Evolutionary conservation across 495 filamentous ascomycete species (phyloP).

Genomic region (Penicillium chermesinum): DNA sequence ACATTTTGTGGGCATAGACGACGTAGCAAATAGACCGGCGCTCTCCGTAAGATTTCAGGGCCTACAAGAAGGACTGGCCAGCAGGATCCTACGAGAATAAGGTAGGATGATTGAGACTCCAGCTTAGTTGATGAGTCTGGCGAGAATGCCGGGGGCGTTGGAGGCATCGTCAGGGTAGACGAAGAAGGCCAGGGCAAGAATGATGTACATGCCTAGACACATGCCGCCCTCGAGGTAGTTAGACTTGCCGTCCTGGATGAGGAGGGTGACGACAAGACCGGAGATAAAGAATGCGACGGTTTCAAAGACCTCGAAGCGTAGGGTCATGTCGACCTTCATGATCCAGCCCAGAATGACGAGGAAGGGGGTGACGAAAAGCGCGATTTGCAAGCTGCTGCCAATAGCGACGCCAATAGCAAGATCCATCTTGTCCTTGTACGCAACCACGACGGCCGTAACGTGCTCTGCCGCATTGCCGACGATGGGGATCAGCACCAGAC

Average conservation of each 20-base stretch:
- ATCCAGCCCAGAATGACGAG: conserved; percentile 92
- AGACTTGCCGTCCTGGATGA: conserved; percentile 88
- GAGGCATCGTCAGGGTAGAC: conserved; percentile 68
- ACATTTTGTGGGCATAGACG: neutral
- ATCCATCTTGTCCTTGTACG: conserved; percentile 96
- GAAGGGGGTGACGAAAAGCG: conserved; percentile 84
- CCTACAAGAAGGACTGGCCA: neutral
- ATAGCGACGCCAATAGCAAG: conserved; percentile 92
- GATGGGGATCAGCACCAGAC: conserved; percentile 90
- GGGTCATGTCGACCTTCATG: conserved; percentile 75
- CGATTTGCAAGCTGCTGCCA: conserved; percentile 90
- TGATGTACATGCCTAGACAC: conserved; percentile 75
- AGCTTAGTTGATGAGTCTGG: conserved; percentile 12
- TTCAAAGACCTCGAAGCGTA: conserved; percentile 90
- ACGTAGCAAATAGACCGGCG: neutral
- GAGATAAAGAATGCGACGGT: conserved; percentile 90
- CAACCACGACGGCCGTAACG: conserved; percentile 88
- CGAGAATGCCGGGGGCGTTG: conserved; percentile 10
- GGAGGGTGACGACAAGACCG: conserved; percentile 85
- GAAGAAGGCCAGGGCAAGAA: conserved; percentile 85
- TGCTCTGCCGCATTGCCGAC: conserved; percentile 98
- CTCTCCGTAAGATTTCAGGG: neutral
- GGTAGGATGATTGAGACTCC: neutral
- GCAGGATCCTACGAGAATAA: neutral
- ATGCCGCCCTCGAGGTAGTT: conserved; percentile 95